These are phyloP conservation scores for Hypholoma fasciculare DNA, from an alignment of 768 basidiomycete species.

Conservation along the genomic window DNA sequence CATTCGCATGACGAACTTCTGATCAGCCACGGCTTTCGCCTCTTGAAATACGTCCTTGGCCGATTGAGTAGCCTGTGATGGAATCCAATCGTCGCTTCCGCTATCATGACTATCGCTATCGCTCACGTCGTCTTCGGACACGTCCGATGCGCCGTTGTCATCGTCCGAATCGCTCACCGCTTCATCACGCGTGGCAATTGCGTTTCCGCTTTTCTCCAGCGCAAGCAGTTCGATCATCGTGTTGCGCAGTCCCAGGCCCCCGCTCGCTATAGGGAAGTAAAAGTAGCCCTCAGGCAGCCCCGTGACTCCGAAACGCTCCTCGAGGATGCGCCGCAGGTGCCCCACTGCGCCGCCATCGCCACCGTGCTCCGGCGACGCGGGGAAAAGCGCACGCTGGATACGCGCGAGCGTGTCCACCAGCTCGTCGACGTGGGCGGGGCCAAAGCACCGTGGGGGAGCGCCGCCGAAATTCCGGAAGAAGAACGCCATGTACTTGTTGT, in stretches of 20 bases:
- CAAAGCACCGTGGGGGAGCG: conserved; percentile 32
- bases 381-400: conserved; percentile 35
- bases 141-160: background rate
- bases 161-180: conserved; percentile 5
- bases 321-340: conserved; percentile 23
- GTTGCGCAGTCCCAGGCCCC: conserved; percentile 38
- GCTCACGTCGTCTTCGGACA: background rate
- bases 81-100: too few relatives aligned
- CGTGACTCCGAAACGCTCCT: conserved; percentile 28
- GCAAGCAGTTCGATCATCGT: conserved; percentile 37
- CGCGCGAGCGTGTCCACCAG: conserved; percentile 30
- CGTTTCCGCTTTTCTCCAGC: conserved; percentile 17
- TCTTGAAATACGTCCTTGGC: conserved; percentile 11
- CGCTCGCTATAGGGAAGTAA: conserved; percentile 35
- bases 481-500: conserved; percentile 41
- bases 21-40: conserved; percentile 12
- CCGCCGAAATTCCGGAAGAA: conserved; percentile 36
- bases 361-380: conserved; percentile 3
- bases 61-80: too few relatives aligned
- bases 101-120: background rate
- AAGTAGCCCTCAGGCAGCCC: conserved; percentile 41
- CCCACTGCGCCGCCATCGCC: conserved; percentile 19
- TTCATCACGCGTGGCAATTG: conserved; percentile 3
- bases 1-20: conserved; percentile 20
- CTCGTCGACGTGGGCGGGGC: conserved; percentile 28